These are phyloP conservation scores for Suillus placidus DNA, from an alignment of 768 basidiomycete species.

Conservation along the genomic window DNA sequence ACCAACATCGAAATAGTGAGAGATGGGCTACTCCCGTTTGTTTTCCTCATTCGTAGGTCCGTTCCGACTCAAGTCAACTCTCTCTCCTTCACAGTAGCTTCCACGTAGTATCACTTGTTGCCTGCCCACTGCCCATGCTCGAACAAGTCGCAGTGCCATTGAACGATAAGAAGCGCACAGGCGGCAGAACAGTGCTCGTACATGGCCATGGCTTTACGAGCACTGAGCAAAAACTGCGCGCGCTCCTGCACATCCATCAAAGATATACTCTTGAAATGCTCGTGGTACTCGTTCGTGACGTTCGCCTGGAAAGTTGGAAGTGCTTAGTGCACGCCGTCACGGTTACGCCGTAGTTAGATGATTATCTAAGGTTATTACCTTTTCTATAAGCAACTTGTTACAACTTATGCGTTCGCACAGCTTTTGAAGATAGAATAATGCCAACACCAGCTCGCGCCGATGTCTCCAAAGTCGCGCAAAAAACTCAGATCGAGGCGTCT, in stretches of 20 bases:
- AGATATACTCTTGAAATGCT: slow-evolving; percentile 72
- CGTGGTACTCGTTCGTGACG: slow-evolving; percentile 57
- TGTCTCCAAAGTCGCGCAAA: slow-evolving; percentile 3
- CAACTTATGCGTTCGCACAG: not conserved
- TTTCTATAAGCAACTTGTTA: slow-evolving; percentile 4
- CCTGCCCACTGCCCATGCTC: slow-evolving; percentile 87
- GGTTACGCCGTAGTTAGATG: not conserved
- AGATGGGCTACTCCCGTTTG: not conserved
- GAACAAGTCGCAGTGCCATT: slow-evolving; percentile 97
- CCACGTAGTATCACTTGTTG: slow-evolving; percentile 83
- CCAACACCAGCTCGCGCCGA: slow-evolving; percentile 11
- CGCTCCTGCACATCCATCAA: slow-evolving; percentile 74
- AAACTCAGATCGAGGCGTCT: slow-evolving; percentile 34
- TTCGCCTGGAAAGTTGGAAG: no score
- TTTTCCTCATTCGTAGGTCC: not conserved
- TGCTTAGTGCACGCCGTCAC: no score
- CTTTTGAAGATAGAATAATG: slow-evolving; percentile 16
- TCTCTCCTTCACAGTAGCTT: slow-evolving; percentile 68
- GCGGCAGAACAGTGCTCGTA: slow-evolving; percentile 83
- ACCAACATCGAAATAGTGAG: not conserved
- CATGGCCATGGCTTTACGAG: slow-evolving; percentile 44
- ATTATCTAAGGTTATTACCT: not conserved
- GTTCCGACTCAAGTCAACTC: slow-evolving; percentile 36
- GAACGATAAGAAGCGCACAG: slow-evolving; percentile 60
- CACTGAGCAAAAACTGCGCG: slow-evolving; percentile 54